Evolutionary conservation across 768 basidiomycete genomes (phyloP).

Genomic region (Suillus placidus): DNA sequence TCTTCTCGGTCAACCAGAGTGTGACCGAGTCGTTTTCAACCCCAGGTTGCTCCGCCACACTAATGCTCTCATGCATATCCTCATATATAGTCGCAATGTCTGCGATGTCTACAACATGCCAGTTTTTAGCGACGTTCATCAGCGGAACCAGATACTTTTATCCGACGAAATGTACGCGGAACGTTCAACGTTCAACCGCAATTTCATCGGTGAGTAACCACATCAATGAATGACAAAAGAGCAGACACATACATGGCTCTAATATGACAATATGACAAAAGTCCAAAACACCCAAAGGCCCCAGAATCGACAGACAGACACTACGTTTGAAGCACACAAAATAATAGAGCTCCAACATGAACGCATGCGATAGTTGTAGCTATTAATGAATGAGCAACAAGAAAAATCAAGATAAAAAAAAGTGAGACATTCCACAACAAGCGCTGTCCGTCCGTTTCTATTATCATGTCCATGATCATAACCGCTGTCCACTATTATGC

Average conservation of each 20-base stretch:
- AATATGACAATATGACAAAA: neutral
- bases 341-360: neutral
- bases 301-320: constrained; percentile 1
- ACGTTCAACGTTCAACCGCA: neutral
- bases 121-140: neutral
- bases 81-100: neutral
- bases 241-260: neutral
- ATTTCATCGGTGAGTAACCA: neutral
- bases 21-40: neutral
- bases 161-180: neutral
- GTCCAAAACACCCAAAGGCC: neutral
- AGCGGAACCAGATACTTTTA: neutral
- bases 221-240: constrained; percentile 5
- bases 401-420: neutral
- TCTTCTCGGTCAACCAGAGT: neutral
- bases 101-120: neutral
- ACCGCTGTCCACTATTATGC: constrained; percentile 3
- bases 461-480: neutral
- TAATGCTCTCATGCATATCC: neutral
- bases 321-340: constrained; percentile 3
- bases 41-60: neutral
- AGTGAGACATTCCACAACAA: neutral
- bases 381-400: constrained; percentile 6
- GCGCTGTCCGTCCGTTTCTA: neutral
- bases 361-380: neutral